These are phyloP conservation scores for Senna siamea DNA, from an alignment of 306 rosid genomes.

Conservation along the genomic window DNA sequence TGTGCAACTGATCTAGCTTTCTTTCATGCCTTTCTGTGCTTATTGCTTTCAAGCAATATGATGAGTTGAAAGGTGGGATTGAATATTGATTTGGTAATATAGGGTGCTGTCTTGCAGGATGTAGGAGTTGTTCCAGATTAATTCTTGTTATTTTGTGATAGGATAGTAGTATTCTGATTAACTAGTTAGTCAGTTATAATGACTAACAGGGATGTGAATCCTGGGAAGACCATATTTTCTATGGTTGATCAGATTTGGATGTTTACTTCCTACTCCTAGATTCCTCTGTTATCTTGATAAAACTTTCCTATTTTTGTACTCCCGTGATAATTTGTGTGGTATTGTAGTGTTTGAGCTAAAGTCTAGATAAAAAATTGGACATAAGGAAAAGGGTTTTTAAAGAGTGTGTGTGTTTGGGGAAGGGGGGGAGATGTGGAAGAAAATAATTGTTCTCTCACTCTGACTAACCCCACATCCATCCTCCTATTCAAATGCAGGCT, in stretches of 20 bases:
- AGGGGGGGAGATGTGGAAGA: not conserved
- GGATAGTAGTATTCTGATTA: constrained; percentile 14
- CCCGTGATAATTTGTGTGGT: constrained; percentile 9
- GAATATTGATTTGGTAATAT: constrained; percentile 11
- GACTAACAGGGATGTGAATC: not conserved
- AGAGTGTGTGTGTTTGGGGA: not conserved
- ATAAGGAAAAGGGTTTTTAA: not conserved
- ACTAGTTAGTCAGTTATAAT: constrained; percentile 2
- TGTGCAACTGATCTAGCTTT: constrained; percentile 13
- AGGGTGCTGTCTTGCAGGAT: constrained; percentile 3
- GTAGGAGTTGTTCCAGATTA: constrained; percentile 12
- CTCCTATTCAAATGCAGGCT: constrained; percentile 8
- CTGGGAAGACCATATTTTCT: constrained; percentile 11
- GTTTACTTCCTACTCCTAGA: constrained; percentile 26
- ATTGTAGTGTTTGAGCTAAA: not conserved
- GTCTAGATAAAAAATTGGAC: constrained; percentile 9
- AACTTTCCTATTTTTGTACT: constrained; percentile 21
- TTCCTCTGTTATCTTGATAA: constrained; percentile 28
- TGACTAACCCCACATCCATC: not conserved
- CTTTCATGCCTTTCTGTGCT: constrained; percentile 8
- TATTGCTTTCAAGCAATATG: constrained; percentile 22
- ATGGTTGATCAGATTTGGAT: not conserved
- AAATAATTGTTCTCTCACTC: constrained; percentile 11
- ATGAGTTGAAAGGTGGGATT: constrained; percentile 19
- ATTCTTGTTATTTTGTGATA: constrained; percentile 7